Evolutionary conservation across 163 green algal genomes (phyloP), one percentile per base, ranked within the genome.

Genomic region (Chloroidium sp.): DNA sequence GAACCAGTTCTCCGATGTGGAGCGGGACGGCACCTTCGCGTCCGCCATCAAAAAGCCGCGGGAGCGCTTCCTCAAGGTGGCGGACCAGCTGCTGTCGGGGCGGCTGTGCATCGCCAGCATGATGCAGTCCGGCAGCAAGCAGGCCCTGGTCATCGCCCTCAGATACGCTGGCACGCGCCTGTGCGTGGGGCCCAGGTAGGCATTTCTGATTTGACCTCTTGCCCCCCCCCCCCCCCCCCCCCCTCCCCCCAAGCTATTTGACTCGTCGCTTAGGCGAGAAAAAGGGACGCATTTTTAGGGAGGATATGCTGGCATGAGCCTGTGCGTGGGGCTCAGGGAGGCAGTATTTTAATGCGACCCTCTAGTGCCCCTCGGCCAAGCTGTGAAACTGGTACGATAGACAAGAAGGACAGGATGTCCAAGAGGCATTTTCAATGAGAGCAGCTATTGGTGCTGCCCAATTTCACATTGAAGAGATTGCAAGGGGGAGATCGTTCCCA

Each of bases 31-130:
- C 62, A 78, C 61, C 75, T 97, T 97, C 89, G 80, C 79, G 77
- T 90, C 81, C 78, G 72, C 69, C 61, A 87, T 97, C 4, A 69
- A 85, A 62, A 89, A 87, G 72, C 89, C 92, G 1, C 82, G 92
- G 0, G 91, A 96, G 83, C 79, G 91, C 69, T 95, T 95, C 85
- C 88, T 95, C 69, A 90, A 89, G 78, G 89, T 91, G 4, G 93
- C 95, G 4, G 94, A 97, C 83, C 92, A 98, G 72, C 87, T 96
- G 81, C 88, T 98, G 60, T 91, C 84, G 76, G 93, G 93, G 4
- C 90, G 94, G 13, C 85, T 98, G 78, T 98, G 95, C 84, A 99
- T 98, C 79, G 94, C 95, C n/a, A 87, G 82, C 78, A 97, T 97
- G 92, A 95, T 95, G 90, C 92, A 94, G 90, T 85, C 75, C 69